Percentiles rank a stretch among this genome's conserved stretches.
These are phyloP conservation scores for Mrakia frigida DNA, from an alignment of 768 basidiomycete species.

Conservation along the genomic window DNA sequence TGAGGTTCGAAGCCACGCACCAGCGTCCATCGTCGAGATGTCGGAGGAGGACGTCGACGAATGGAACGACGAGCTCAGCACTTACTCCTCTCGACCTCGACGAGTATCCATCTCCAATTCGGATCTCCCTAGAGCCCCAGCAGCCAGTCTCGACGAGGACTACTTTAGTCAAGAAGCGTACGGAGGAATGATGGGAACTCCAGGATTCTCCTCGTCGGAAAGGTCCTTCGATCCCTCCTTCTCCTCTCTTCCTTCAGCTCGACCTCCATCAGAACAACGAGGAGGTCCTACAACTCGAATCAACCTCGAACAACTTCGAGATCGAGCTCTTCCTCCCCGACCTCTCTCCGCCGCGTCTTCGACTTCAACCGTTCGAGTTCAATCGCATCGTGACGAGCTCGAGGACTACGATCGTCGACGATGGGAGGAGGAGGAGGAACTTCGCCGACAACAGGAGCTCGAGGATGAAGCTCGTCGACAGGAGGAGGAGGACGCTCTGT, in stretches of 20 bases:
- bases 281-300: neutral
- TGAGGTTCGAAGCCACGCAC: neutral
- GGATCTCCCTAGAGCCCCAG: neutral
- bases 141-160: conserved; percentile 11
- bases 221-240: neutral
- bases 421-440: conserved; percentile 18
- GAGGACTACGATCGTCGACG: conserved; percentile 17
- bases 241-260: neutral
- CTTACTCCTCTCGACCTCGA: neutral
- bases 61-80: neutral
- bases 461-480: conserved; percentile 19
- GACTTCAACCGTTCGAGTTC: neutral
- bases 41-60: neutral
- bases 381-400: neutral
- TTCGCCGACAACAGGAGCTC: neutral
- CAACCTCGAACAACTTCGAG: neutral
- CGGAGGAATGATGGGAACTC: neutral
- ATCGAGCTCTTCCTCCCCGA: neutral
- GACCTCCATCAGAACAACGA: neutral
- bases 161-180: neutral
- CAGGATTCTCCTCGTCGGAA: neutral
- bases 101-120: neutral
- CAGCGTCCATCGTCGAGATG: conserved; percentile 8
- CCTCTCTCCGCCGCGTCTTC: neutral
- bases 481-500: conserved; percentile 15